Evolutionary conservation across 2,329 filamentous ascomycete genomes (phyloP).

Genomic region (Ophidiomyces ophidiicola): DNA sequence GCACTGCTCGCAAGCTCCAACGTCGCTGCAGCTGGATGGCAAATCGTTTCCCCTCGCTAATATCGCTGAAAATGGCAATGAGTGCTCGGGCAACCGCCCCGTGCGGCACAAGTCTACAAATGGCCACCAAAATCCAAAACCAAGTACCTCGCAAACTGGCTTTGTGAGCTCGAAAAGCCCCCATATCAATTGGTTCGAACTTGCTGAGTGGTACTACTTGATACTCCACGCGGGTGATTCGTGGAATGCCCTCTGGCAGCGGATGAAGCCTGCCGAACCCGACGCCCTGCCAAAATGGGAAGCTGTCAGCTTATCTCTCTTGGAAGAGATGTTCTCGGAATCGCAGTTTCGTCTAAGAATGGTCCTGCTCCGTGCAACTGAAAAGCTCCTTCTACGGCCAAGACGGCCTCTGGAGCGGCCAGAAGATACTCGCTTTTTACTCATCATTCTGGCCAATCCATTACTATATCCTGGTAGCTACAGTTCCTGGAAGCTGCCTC

Average conservation of each 20-base stretch:
- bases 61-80: slow-evolving; percentile 67
- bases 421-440: slow-evolving; percentile 61
- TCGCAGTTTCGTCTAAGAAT: slow-evolving; percentile 59
- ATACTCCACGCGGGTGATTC: slow-evolving; percentile 54
- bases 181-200: slow-evolving; percentile 60
- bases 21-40: slow-evolving; percentile 54
- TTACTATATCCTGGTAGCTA: slow-evolving; percentile 45
- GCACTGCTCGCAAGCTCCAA: slow-evolving; percentile 17
- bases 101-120: slow-evolving; percentile 24
- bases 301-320: slow-evolving; percentile 34
- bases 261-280: slow-evolving; percentile 34
- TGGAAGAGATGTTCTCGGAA: slow-evolving; percentile 44
- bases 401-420: slow-evolving; percentile 55
- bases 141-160: slow-evolving; percentile 12
- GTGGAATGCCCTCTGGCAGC: slow-evolving; percentile 52
- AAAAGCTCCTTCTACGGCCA: slow-evolving; percentile 68
- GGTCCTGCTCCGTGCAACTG: slow-evolving; percentile 62
- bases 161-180: slow-evolving; percentile 50
- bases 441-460: slow-evolving; percentile 70
- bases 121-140: slow-evolving; percentile 25
- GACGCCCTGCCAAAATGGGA: slow-evolving; percentile 21
- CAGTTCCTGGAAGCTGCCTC: background rate
- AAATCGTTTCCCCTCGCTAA: slow-evolving; percentile 64
- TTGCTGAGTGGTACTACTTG: slow-evolving; percentile 62
- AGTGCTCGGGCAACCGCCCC: slow-evolving; percentile 58